Base-by-base conservation (phyloP, 1,139 yeast species). In the Casaregolazyma suthepensis region DNA sequence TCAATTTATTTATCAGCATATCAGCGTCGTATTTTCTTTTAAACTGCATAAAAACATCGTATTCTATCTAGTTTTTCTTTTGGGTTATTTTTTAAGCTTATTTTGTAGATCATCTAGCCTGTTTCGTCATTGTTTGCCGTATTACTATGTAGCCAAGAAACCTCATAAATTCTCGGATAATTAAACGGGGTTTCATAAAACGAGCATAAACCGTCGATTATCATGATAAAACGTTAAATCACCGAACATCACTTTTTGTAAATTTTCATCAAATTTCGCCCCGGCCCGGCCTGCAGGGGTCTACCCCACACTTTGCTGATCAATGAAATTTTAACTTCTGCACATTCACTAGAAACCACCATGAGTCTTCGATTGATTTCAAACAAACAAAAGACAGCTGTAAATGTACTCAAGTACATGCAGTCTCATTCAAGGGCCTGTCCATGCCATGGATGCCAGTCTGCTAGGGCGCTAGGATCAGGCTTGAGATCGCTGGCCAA, bases 371-470 rank as follows among this genome's bases (percentile, higher is more conserved):
- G 50, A 22, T 43, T 40, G 23, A 17, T 47, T 20, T 18, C 26
- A 15, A 47, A 20, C 20, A 37, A 47, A 19, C 45, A 40, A 13
- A 38, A 38, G 10, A 38, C 35, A 1, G 50, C 50, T 15, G 38
- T 37, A 22, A 20, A 47, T 31, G 50, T 47, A 3, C 31, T 69
- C 38, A 58, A 63, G 29, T 62, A 64, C 26, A 54, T 66, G 43
- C 72, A 69, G 59, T 58, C 60, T 45, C 72, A 69, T 53, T 62
- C 70, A 10, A 61, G 65, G 4, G 55, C 64, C 5, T 69, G 72
- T 50, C 71, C 72, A 6, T 69, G 72, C 56, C 72, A 69, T 54
- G 63, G 63, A 29, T 69, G 72, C 57, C 40, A 22, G 29, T 26
- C 45, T n/a, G 43, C 48, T 7, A 29, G 50, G 2, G 38, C 47